phyloP scores from a whole-genome alignment of 768 basidiomycete genomes.

The Podaxis sp. region DNA sequence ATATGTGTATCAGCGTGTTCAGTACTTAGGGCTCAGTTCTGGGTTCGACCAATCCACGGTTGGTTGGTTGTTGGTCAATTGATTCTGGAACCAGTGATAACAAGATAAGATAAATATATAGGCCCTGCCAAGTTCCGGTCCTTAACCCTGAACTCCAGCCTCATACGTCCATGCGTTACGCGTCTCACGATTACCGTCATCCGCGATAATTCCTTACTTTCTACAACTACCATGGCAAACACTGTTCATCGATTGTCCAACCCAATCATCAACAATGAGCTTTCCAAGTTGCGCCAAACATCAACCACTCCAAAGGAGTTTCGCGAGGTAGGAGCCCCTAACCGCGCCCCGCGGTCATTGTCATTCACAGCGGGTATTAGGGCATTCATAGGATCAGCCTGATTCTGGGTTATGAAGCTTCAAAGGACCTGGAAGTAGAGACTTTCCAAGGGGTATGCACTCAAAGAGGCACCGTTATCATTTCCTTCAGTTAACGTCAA shows the following conservation, averaged over 20 bases:
- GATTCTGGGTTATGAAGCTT: constrained; percentile 84
- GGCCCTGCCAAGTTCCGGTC: background rate
- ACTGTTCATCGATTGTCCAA: constrained; percentile 60
- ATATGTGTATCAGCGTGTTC: background rate
- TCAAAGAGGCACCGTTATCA: background rate
- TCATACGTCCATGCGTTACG: background rate
- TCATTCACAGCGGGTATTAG: constrained; percentile 32
- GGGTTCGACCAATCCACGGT: background rate
- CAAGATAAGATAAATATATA: constrained; percentile 8
- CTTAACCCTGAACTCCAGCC: background rate
- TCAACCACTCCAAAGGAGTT: constrained; percentile 72
- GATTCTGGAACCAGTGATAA: background rate
- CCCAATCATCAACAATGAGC: constrained; percentile 70
- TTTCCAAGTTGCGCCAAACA: constrained; percentile 67
- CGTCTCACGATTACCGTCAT: background rate
- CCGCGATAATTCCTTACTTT: constrained; percentile 1
- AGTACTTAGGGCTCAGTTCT: background rate
- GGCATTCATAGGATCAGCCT: constrained; percentile 74
- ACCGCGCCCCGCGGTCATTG: background rate
- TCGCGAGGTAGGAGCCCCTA: constrained; percentile 54
- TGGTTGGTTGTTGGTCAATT: background rate
- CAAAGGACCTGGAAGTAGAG: constrained; percentile 61
- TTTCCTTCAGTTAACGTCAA: constrained; percentile 7
- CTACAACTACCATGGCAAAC: constrained; percentile 23
- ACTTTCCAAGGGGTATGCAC: constrained; percentile 62